These are phyloP conservation scores for Gnomoniopsis sp. DNA, from an alignment of 2,329 filamentous ascomycete species.

Conservation along the genomic window DNA sequence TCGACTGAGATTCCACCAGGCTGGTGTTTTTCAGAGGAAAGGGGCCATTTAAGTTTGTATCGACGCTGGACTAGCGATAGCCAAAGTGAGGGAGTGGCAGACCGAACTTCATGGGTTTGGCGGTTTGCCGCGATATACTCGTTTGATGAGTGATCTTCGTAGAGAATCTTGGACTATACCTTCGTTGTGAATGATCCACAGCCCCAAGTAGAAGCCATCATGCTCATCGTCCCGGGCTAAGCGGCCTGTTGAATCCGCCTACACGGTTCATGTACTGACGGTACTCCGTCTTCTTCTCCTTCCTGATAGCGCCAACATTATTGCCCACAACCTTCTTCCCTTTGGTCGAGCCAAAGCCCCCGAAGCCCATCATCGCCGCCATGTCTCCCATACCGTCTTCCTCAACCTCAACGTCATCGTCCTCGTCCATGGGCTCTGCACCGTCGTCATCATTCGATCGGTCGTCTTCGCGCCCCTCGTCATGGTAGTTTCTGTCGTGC, in stretches of 20 bases:
- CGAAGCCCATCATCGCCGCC: slow-evolving; percentile 87
- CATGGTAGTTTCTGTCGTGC: slow-evolving; percentile 20
- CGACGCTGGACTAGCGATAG: neutral
- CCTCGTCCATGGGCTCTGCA: slow-evolving; percentile 30
- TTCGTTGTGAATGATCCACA: neutral
- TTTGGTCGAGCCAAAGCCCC: slow-evolving; percentile 81
- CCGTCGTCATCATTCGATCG: slow-evolving; percentile 14
- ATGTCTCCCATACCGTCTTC: slow-evolving; percentile 69
- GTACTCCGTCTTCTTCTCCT: slow-evolving; percentile 93
- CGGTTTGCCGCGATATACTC: neutral
- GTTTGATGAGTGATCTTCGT: neutral
- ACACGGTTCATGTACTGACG: slow-evolving; percentile 93
- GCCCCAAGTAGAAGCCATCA: neutral
- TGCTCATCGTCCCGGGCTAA: slow-evolving; percentile 50
- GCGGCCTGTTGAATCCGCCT: slow-evolving; percentile 76
- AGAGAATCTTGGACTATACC: neutral
- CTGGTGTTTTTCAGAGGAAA: neutral
- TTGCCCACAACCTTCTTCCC: slow-evolving; percentile 87
- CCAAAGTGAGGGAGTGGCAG: neutral
- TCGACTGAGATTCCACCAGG: too few species aligned
- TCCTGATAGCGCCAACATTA: slow-evolving; percentile 74
- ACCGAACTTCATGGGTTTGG: neutral
- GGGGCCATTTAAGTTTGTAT: neutral
- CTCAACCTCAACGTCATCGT: slow-evolving; percentile 50
- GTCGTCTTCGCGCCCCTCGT: slow-evolving; percentile 11